These are phyloP conservation scores for Penicillium soppii DNA, from an alignment of 495 filamentous ascomycete genomes.

Conservation along the genomic window DNA sequence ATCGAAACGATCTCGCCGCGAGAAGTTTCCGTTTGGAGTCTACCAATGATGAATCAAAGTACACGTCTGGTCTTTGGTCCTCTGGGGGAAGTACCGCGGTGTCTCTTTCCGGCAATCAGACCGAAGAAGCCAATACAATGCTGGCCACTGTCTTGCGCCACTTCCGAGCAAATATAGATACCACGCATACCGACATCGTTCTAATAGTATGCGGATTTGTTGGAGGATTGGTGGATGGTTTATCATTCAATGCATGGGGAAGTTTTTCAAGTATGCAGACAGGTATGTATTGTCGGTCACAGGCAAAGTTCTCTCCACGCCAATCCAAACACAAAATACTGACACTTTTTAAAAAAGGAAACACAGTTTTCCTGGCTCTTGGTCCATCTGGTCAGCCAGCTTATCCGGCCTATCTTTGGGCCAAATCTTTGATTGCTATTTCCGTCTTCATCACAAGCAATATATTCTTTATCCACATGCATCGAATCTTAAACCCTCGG, in stretches of 20 bases:
- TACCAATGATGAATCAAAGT: slow-evolving; percentile 16
- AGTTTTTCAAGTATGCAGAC: slow-evolving; percentile 61
- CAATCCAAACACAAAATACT: background rate
- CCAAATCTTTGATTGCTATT: slow-evolving; percentile 40
- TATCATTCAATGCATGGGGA: slow-evolving; percentile 50
- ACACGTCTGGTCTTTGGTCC: slow-evolving; percentile 22
- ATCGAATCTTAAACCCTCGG: slow-evolving; percentile 25
- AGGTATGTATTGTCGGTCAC: slow-evolving; percentile 27
- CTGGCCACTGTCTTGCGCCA: slow-evolving; percentile 10
- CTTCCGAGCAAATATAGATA: slow-evolving; percentile 19
- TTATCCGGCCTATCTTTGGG: slow-evolving; percentile 41
- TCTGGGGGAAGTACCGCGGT: slow-evolving; percentile 25
- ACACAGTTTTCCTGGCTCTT: slow-evolving; percentile 41
- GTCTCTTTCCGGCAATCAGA: slow-evolving; percentile 20
- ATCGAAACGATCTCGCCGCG: background rate
- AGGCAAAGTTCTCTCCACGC: background rate
- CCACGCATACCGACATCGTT: slow-evolving; percentile 30
- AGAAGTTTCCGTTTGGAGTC: slow-evolving; percentile 1
- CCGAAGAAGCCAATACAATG: slow-evolving; percentile 13
- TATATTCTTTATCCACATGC: slow-evolving; percentile 35
- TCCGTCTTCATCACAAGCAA: slow-evolving; percentile 33
- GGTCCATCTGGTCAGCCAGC: slow-evolving; percentile 36
- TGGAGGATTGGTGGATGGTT: slow-evolving; percentile 37
- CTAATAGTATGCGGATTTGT: slow-evolving; percentile 40
- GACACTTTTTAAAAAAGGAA: slow-evolving; percentile 21